Percentiles rank a stretch among this genome's conserved stretches.
These are phyloP conservation scores for Salix purpurea DNA, from an alignment of 345 rosid genomes.

Conservation along the genomic window DNA sequence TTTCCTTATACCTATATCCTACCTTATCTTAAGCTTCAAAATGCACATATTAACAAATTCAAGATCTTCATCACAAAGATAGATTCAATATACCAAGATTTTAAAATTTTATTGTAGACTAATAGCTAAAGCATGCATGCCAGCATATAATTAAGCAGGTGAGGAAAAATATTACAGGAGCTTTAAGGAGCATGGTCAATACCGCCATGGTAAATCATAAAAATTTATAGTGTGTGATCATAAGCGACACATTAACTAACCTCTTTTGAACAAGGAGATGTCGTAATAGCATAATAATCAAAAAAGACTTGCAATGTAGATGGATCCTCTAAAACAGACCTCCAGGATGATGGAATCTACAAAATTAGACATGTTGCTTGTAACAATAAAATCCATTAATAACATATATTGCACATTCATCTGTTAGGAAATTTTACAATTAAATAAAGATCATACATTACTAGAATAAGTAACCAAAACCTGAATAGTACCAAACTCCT, in stretches of 20 bases:
- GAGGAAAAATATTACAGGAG: background rate
- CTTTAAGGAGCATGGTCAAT: background rate
- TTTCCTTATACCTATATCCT: no score
- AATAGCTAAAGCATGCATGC: background rate
- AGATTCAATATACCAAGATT: background rate
- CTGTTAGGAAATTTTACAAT: background rate
- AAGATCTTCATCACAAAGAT: background rate
- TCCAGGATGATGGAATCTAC: constrained; percentile 92
- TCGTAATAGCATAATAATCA: constrained; percentile 81
- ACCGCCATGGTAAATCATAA: background rate
- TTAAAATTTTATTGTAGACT: background rate
- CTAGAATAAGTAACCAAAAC: constrained; percentile 26
- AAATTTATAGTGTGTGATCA: background rate
- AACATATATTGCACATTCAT: constrained; percentile 5
- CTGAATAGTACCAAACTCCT: constrained; percentile 99
- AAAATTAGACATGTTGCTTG: constrained; percentile 14
- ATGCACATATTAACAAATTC: background rate
- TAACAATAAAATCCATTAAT: constrained; percentile 2
- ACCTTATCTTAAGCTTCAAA: no score
- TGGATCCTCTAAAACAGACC: constrained; percentile 82
- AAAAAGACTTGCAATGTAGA: constrained; percentile 89
- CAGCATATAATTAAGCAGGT: background rate
- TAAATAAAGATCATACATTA: background rate
- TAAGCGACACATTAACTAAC: constrained; percentile 31
- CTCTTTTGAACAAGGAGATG: constrained; percentile 91